Evolutionary conservation across 805 yeast species (phyloP), one percentile per base, ranked within the genome.

Genomic region (Wickerhamomyces tratensis): DNA sequence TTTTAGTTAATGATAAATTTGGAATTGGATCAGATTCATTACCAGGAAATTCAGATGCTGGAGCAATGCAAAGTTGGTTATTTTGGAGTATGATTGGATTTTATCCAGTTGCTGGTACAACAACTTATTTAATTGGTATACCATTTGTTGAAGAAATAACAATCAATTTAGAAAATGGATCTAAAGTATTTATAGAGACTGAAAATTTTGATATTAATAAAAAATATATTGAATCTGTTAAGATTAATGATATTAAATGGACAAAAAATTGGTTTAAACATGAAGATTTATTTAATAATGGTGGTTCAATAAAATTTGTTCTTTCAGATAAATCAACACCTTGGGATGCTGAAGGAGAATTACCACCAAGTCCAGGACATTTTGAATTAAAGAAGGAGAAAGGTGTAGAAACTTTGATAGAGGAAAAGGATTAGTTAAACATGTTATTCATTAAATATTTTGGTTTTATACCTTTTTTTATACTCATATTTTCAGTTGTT

Each of bases 21-120:
- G 41, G 46, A 25, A 36, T 49, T 1, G 67, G 67, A 4, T 36
- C 49, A 5, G 39, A 38, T n/a, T 65, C 62, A 10, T 44, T 64
- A 25, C 67, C 69, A 6, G 67, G 67, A 1, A 63, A 63, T 42
- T 60, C 67, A 2, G 68, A 63, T 44, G 64, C 62, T 10, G 68
- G 68, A 7, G 64, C 69, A 11, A 63, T 64, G 65, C 67, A 62
- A 42, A 53, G 62, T 4, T 64, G 66, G 65, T 41, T 61, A 13
- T 55, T 62, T 41, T 63, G 62, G 50, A 61, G 53, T 5, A 39
- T 63, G 39, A 45, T 59, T 37, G 69, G 69, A 2, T 36, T 64
- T 9, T 63, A 63, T 40, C 69, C 68, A 6, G 54, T 62, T 20
- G 48, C 68, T 6, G 67, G 65, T 1, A 62, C 67, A 4, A 56